These are phyloP conservation scores for Halophytophthora polymorphica DNA, from an alignment of 352 stramenopile genomes.

Conservation along the genomic window DNA sequence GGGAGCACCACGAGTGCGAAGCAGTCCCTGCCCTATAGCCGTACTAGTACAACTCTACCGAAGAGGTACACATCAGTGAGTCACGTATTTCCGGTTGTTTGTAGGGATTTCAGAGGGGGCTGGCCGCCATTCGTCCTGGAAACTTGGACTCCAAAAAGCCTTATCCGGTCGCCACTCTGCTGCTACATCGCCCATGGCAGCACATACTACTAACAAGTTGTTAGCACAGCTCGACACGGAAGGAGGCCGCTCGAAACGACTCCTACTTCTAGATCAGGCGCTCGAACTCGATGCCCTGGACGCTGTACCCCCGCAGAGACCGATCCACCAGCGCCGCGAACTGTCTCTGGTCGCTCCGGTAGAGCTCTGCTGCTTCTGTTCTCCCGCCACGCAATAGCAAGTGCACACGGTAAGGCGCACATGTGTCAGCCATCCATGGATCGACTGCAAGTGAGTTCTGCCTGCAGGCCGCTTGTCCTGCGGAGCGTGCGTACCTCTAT, in stretches of 20 bases:
- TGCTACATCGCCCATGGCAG: too few species aligned
- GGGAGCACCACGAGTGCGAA: background rate
- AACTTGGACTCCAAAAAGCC: too few species aligned
- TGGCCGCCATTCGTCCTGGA: too few species aligned
- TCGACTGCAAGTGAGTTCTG: background rate
- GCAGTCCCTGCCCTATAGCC: too few species aligned
- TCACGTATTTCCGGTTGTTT: too few species aligned
- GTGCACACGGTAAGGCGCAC: background rate
- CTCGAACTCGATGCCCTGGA: slow-evolving; percentile 84
- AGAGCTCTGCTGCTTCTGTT: slow-evolving; percentile 95
- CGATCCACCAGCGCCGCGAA: slow-evolving; percentile 91
- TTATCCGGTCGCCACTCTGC: too few species aligned
- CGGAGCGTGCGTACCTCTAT: slow-evolving; percentile 61
- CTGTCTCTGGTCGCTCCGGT: slow-evolving; percentile 91
- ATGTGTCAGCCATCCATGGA: slow-evolving; percentile 2
- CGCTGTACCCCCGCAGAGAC: slow-evolving; percentile 77
- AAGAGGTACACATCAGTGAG: too few species aligned
- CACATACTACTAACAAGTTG: too few species aligned
- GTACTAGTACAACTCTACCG: too few species aligned
- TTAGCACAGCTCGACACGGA: background rate
- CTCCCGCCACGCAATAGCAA: background rate
- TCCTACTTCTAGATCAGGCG: slow-evolving; percentile 57
- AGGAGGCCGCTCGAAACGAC: background rate
- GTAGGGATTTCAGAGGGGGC: too few species aligned
- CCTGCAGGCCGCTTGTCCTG: too few species aligned